Conservation (phyloP, 192 early-diverging fungal species). For the Linnemannia elongata region DNA sequence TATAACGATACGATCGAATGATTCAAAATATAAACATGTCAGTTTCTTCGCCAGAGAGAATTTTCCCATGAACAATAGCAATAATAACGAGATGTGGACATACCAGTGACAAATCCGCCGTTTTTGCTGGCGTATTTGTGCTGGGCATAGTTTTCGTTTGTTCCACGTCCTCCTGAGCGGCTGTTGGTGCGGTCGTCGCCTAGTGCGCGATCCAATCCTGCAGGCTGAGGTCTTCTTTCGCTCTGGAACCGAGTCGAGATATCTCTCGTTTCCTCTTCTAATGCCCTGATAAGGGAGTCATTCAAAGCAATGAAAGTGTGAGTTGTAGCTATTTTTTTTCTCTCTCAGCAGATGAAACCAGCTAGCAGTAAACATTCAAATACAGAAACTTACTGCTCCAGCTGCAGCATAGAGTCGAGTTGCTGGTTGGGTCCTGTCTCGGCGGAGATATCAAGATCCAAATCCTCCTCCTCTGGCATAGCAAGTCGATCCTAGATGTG, state of each 20-base stretch:
- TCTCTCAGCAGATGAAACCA: background rate
- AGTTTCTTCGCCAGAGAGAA: background rate
- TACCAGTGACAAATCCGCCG: slow-evolving; percentile 53
- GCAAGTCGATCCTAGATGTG: slow-evolving; percentile 25
- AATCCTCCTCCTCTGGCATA: slow-evolving; percentile 40
- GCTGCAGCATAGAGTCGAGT: slow-evolving; percentile 35
- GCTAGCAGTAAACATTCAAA: background rate
- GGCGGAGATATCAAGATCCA: slow-evolving; percentile 24
- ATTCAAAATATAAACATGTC: background rate
- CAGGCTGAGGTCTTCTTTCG: slow-evolving; percentile 36
- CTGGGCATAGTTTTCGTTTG: background rate
- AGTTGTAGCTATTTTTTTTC: background rate
- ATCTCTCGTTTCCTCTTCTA: slow-evolving; percentile 45
- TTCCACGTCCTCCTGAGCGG: background rate
- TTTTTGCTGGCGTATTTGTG: slow-evolving; percentile 34
- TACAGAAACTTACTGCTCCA: slow-evolving; percentile 34
- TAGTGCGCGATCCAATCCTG: slow-evolving; percentile 42
- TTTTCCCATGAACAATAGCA: background rate
- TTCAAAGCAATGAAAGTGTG: background rate
- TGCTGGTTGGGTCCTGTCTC: background rate
- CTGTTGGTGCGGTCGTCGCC: slow-evolving; percentile 4
- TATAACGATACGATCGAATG: background rate
- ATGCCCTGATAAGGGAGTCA: slow-evolving; percentile 6
- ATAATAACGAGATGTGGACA: background rate
- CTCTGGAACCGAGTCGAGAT: slow-evolving; percentile 38